These are phyloP conservation scores for Sporothrix dimorphospora DNA, from an alignment of 2,329 filamentous ascomycete species.

Conservation along the genomic window DNA sequence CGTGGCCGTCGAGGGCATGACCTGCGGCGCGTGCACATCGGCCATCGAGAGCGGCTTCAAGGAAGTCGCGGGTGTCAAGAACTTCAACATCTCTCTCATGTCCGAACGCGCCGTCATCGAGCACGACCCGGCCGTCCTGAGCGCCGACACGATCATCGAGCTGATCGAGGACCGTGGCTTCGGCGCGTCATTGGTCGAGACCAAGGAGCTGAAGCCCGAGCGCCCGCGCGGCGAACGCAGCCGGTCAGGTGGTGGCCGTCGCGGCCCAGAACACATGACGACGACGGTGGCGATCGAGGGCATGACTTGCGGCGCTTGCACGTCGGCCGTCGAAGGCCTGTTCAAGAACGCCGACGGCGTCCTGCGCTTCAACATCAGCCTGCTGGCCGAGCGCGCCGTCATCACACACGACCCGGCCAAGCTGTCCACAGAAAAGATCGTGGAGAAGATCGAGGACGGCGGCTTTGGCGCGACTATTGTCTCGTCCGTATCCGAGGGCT, in stretches of 20 bases:
- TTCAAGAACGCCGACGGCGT: slow-evolving; percentile 79
- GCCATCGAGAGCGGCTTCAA: slow-evolving; percentile 82
- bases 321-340: slow-evolving; percentile 82
- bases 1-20: slow-evolving; percentile 83
- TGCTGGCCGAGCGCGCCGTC: slow-evolving; percentile 89
- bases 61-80: slow-evolving; percentile 70
- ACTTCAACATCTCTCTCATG: slow-evolving; percentile 80
- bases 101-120: slow-evolving; percentile 85
- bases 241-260: slow-evolving; percentile 58
- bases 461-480: slow-evolving; percentile 87
- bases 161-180: slow-evolving; percentile 76
- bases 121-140: slow-evolving; percentile 65
- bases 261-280: slow-evolving; percentile 55
- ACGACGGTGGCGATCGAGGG: slow-evolving; percentile 91
- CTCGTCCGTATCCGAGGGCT: slow-evolving; percentile 67
- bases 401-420: slow-evolving; percentile 78
- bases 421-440: slow-evolving; percentile 73
- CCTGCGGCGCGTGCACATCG: slow-evolving; percentile 85
- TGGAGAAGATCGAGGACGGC: slow-evolving; percentile 82
- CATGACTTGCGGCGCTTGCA: slow-evolving; percentile 98
- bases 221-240: slow-evolving; percentile 42
- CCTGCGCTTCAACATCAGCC: slow-evolving; percentile 88
- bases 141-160: slow-evolving; percentile 58
- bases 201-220: slow-evolving; percentile 53
- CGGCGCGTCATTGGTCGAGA: slow-evolving; percentile 77